phyloP scores from a whole-genome alignment of 805 yeast genomes.

The Candida lessepsii region DNA sequence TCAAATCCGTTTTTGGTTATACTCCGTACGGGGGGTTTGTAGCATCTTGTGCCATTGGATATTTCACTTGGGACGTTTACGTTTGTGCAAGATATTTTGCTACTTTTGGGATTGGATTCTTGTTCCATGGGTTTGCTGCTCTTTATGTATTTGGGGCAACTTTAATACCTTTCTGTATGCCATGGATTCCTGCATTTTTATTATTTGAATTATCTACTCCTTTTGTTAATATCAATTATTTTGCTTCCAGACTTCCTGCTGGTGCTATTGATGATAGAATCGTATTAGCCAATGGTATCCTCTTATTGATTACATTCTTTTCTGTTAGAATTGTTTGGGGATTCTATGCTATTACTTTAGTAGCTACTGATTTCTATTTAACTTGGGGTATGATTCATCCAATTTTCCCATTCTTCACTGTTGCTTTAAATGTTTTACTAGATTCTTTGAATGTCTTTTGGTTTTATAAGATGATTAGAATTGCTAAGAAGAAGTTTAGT shows the following conservation, averaged over 20 bases:
- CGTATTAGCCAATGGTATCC: conserved; percentile 67
- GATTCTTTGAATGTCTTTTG: conserved; percentile 73
- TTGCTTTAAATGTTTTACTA: conserved; percentile 60
- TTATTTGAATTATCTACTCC: conserved; percentile 90
- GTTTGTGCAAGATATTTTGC: conserved; percentile 64
- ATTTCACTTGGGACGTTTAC: conserved; percentile 85
- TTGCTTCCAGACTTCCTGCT: conserved; percentile 70
- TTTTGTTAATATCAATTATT: conserved; percentile 94
- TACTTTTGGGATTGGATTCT: conserved; percentile 77
- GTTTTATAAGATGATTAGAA: conserved; percentile 82
- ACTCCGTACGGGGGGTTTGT: conserved; percentile 77
- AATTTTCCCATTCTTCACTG: conserved; percentile 48
- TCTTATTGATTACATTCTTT: conserved; percentile 70
- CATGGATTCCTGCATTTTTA: conserved; percentile 80
- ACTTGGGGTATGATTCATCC: conserved; percentile 45
- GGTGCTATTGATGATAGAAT: conserved; percentile 57
- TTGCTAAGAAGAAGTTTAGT: conserved; percentile 57
- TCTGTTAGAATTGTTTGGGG: conserved; percentile 85
- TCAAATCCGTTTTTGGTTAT: conserved; percentile 52
- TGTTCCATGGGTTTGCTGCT: conserved; percentile 83
- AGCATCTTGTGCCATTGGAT: conserved; percentile 72
- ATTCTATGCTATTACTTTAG: conserved; percentile 58
- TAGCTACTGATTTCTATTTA: conserved; percentile 47
- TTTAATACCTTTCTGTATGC: conserved; percentile 71
- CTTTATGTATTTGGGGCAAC: conserved; percentile 66